Conservation (phyloP, 176 grass and related monocot genomes). For the Avena atlantica region DNA sequence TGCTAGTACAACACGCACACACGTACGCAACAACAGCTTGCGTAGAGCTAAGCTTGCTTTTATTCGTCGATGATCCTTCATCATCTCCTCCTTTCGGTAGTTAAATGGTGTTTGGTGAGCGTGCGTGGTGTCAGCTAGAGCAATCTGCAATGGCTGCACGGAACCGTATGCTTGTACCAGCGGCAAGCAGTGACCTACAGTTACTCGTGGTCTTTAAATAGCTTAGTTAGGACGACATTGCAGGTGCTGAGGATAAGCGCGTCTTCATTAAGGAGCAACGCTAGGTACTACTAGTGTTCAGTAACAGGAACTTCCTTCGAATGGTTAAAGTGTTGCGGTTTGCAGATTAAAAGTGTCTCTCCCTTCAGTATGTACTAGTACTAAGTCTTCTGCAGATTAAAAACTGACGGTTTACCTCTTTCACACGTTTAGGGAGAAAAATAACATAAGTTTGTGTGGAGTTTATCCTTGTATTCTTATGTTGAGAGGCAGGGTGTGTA, state of each 20-base stretch:
- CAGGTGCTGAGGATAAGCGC: slow-evolving; percentile 38
- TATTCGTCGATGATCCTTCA: background rate
- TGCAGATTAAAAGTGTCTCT: background rate
- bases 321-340: background rate
- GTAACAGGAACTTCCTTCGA: slow-evolving; percentile 27
- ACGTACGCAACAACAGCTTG: background rate
- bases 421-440: slow-evolving; percentile 6
- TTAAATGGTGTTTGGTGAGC: background rate
- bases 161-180: slow-evolving; percentile 6
- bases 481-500: background rate
- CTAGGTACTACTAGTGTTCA: slow-evolving; percentile 26
- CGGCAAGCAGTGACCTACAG: background rate
- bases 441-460: background rate
- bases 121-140: slow-evolving; percentile 20
- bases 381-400: too few relatives aligned
- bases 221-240: background rate
- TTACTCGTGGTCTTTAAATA: slow-evolving; percentile 46
- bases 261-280: slow-evolving; percentile 26
- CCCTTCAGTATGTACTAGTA: background rate
- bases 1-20: background rate
- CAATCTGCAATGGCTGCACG: slow-evolving; percentile 15
- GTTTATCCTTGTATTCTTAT: background rate
- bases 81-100: background rate
- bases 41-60: slow-evolving; percentile 44
- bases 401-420: slow-evolving; percentile 7